Evolutionary conservation across 331 rosid genomes (phyloP).

Genomic region (Spiraea crenata): DNA sequence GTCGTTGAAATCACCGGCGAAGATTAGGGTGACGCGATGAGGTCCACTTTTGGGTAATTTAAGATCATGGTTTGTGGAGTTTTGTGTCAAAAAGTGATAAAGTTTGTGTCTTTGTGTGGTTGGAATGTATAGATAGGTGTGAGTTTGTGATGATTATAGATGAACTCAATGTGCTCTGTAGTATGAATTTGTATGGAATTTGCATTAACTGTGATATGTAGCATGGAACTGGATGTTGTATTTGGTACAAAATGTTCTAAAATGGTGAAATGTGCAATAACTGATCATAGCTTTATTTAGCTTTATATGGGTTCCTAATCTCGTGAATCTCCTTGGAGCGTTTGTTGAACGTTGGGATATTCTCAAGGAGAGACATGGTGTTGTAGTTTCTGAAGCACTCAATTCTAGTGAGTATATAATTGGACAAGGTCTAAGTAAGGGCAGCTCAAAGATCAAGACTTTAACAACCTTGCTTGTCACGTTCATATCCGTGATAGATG

Average conservation of each 20-base stretch:
- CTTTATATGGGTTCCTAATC: background rate
- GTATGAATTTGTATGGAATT: background rate
- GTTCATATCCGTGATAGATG: slow-evolving; percentile 11
- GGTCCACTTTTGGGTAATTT: background rate
- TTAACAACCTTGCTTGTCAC: background rate
- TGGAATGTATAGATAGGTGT: background rate
- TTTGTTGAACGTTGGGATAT: slow-evolving; percentile 5
- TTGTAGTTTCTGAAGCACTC: slow-evolving; percentile 2
- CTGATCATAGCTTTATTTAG: too few species aligned
- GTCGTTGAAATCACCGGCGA: slow-evolving; percentile 52
- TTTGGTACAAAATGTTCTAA: background rate
- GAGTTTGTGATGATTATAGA: background rate
- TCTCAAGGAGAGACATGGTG: slow-evolving; percentile 13
- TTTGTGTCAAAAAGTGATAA: background rate
- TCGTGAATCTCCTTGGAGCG: slow-evolving; percentile 5
- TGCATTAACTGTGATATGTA: background rate
- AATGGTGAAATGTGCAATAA: background rate
- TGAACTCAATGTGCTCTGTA: background rate
- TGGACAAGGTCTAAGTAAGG: slow-evolving; percentile 17
- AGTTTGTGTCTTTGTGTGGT: slow-evolving; percentile 1
- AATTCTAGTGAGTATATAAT: background rate
- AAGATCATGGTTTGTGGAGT: background rate
- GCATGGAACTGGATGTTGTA: background rate
- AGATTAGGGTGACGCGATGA: slow-evolving; percentile 10
- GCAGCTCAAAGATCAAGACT: background rate